Conservation (phyloP, 2,329 filamentous ascomycete species). For the Penicillium sp. region DNA sequence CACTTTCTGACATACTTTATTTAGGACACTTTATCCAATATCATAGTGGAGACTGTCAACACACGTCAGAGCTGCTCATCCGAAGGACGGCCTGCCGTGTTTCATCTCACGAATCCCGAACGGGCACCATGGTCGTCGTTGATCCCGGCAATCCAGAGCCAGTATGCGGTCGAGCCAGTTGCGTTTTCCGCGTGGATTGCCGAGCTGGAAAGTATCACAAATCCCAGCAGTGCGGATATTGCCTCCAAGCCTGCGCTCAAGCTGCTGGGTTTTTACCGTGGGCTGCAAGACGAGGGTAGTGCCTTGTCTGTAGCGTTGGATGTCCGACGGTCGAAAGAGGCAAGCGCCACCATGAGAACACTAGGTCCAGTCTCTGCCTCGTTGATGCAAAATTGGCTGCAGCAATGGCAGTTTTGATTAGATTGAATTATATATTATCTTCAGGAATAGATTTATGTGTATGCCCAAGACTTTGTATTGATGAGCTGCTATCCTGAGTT, state of each 20-base stretch:
- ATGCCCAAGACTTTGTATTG: not conserved
- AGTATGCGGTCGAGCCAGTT: slow-evolving; percentile 43
- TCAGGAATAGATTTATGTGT: not conserved
- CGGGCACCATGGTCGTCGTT: slow-evolving; percentile 43
- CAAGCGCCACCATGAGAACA: slow-evolving; percentile 45
- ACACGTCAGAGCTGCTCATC: slow-evolving; percentile 17
- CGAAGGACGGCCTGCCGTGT: slow-evolving; percentile 24
- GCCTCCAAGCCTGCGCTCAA: slow-evolving; percentile 52
- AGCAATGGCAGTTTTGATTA: slow-evolving; percentile 19
- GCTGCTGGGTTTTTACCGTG: slow-evolving; percentile 50
- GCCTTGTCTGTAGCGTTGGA: slow-evolving; percentile 40
- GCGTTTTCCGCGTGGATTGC: slow-evolving; percentile 47
- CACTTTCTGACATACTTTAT: slow-evolving; percentile 1
- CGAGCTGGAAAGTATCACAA: slow-evolving; percentile 43
- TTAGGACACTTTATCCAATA: slow-evolving; percentile 38
- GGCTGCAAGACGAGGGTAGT: slow-evolving; percentile 26
- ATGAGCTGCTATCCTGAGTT: too few species aligned
- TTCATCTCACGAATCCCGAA: slow-evolving; percentile 51
- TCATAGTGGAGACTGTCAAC: slow-evolving; percentile 49
- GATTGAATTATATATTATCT: not conserved
- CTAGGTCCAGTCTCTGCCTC: slow-evolving; percentile 42
- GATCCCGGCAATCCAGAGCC: slow-evolving; percentile 41
- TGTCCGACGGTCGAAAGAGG: slow-evolving; percentile 39
- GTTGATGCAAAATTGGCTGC: slow-evolving; percentile 44
- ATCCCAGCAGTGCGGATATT: slow-evolving; percentile 35